Evolutionary conservation across 441 rosid species (phyloP).

Genomic region (Gossypium trilobum): DNA sequence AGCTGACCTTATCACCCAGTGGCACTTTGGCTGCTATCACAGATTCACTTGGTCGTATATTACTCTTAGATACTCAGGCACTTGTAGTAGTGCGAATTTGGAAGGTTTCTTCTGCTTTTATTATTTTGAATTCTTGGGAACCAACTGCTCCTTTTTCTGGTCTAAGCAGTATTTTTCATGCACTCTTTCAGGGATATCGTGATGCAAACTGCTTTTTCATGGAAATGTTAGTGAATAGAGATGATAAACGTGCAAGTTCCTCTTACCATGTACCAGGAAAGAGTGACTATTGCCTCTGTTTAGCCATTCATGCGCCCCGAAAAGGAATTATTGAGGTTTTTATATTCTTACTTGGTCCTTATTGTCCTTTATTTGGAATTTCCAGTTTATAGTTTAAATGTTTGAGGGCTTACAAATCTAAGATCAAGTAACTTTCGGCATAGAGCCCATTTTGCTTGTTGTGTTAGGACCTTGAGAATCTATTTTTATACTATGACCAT

Average conservation of each 20-base stretch:
- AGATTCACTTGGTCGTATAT: constrained; percentile 93
- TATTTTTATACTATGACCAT: neutral
- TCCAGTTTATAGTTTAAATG: neutral
- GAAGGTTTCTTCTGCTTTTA: constrained; percentile 50
- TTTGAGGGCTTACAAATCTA: neutral
- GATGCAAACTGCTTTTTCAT: constrained; percentile 86
- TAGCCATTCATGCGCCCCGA: constrained; percentile 91
- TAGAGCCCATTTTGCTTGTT: neutral
- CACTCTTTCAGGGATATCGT: constrained; percentile 69
- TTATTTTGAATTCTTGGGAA: neutral
- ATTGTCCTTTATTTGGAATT: neutral
- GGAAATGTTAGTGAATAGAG: constrained; percentile 74
- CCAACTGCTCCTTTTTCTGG: neutral
- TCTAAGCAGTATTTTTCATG: neutral
- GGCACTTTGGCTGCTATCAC: constrained; percentile 96
- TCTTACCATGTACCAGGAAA: constrained; percentile 45
- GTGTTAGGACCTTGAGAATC: neutral
- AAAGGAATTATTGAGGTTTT: constrained; percentile 80
- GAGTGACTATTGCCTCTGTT: constrained; percentile 85
- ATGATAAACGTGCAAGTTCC: constrained; percentile 37
- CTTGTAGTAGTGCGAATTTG: constrained; percentile 85
- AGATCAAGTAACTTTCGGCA: neutral
- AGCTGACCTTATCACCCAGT: constrained; percentile 81
- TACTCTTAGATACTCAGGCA: constrained; percentile 87
- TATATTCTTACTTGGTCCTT: neutral